A percentile compares a stretch with the other conserved stretches of the same genome.
phyloP scores from a whole-genome alignment of 768 basidiomycete genomes.

The Pisolithus marmoratus region DNA sequence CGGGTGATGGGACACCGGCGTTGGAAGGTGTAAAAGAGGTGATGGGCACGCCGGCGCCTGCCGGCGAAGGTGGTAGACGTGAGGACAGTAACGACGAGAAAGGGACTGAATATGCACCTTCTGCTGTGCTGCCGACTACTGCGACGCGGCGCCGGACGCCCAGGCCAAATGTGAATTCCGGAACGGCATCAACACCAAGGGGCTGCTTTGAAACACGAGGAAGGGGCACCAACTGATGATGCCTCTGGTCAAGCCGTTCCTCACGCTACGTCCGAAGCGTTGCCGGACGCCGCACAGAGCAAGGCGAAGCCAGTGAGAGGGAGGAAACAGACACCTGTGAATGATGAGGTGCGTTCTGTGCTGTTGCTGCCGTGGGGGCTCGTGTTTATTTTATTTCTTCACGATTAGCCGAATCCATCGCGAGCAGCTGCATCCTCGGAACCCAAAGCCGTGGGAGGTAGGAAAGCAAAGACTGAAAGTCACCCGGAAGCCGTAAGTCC shows the following conservation, averaged over 20 bases:
- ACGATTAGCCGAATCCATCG: too few species aligned
- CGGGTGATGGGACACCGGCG: conserved; percentile 13
- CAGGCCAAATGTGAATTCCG: not conserved
- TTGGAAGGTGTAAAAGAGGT: conserved; percentile 27
- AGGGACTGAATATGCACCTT: not conserved
- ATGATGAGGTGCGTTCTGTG: conserved; percentile 1
- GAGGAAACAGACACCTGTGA: conserved; percentile 1
- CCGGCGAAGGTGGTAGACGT: not conserved
- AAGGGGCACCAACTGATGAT: not conserved
- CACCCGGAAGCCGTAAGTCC: not conserved
- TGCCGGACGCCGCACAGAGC: conserved; percentile 10
- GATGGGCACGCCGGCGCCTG: conserved; percentile 21
- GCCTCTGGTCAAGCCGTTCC: not conserved
- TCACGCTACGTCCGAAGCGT: conserved; percentile 9
- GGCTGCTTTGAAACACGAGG: not conserved
- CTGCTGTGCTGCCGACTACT: not conserved
- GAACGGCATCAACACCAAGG: not conserved
- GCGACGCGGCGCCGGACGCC: conserved; percentile 13
- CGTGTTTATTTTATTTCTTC: too few species aligned
- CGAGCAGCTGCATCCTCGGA: not conserved
- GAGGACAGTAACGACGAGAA: not conserved
- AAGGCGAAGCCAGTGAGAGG: conserved; percentile 4
- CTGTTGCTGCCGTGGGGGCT: too few species aligned
- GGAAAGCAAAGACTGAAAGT: conserved; percentile 2
- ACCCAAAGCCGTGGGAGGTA: not conserved